A percentile compares a stretch with the other conserved stretches of the same genome.
Conservation (phyloP, 495 filamentous ascomycete genomes). For the Penicillium goetzii region DNA sequence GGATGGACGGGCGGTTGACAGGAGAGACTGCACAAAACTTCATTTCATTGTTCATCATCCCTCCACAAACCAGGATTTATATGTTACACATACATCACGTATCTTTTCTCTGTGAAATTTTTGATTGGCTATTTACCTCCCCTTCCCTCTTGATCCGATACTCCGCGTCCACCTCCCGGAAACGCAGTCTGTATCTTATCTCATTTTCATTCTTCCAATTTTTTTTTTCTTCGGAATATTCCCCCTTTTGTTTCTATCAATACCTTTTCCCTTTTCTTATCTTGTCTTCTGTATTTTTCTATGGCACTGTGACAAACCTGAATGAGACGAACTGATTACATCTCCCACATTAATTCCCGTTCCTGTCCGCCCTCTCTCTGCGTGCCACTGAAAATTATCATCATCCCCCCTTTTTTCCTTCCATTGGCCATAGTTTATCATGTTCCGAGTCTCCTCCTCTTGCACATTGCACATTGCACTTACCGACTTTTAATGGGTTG, state of each 20-base stretch:
- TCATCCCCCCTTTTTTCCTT: constrained; percentile 17
- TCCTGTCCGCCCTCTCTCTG: constrained; percentile 6
- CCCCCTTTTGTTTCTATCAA: constrained; percentile 36
- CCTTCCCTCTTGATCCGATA: constrained; percentile 34
- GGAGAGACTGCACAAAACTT: constrained; percentile 37
- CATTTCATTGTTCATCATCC: constrained; percentile 34
- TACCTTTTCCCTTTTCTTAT: constrained; percentile 22
- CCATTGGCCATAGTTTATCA: constrained; percentile 24
- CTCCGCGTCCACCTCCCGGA: constrained; percentile 18
- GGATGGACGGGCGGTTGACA: neutral
- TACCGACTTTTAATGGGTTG: constrained; percentile 34
- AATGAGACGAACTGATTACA: constrained; percentile 25
- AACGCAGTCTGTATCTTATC: constrained; percentile 28
- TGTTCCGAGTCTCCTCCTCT: constrained; percentile 3
- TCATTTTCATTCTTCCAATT: constrained; percentile 20
- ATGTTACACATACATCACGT: constrained; percentile 26
- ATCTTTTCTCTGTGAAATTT: constrained; percentile 39
- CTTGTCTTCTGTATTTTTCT: constrained; percentile 20
- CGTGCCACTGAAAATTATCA: constrained; percentile 21
- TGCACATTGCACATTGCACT: constrained; percentile 20
- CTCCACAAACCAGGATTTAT: constrained; percentile 20
- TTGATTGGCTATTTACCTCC: constrained; percentile 32
- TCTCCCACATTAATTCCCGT: constrained; percentile 14
- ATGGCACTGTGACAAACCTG: constrained; percentile 31
- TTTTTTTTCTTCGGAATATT: constrained; percentile 35